Percentiles rank a stretch among this genome's conserved stretches.
Conservation (phyloP, 805 yeast genomes). For the Candida koratica region DNA sequence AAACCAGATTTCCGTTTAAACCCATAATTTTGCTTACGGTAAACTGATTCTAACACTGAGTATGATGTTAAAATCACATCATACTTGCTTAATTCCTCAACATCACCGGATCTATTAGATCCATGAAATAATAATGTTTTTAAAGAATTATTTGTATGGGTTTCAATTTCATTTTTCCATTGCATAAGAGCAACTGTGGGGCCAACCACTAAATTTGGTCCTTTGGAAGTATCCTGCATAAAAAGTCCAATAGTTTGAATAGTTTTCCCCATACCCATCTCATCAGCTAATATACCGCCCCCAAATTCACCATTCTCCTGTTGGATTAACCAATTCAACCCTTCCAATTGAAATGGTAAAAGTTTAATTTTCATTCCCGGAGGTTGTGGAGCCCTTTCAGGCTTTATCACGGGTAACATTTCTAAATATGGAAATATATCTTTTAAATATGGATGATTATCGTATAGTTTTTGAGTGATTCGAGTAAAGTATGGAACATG, state of each 20-base stretch:
- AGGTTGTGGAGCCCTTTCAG: slow-evolving; percentile 69
- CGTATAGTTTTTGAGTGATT: slow-evolving; percentile 63
- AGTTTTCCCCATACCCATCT: slow-evolving; percentile 99
- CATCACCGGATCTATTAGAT: slow-evolving; percentile 60
- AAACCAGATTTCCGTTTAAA: slow-evolving; percentile 67
- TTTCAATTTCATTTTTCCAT: slow-evolving; percentile 91
- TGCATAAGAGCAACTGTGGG: slow-evolving; percentile 99
- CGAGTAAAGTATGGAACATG: slow-evolving; percentile 67
- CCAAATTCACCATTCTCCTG: slow-evolving; percentile 77
- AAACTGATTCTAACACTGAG: slow-evolving; percentile 85
- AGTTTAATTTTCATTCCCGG: slow-evolving; percentile 66
- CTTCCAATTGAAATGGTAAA: slow-evolving; percentile 91
- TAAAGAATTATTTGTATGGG: slow-evolving; percentile 67
- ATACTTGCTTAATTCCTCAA: slow-evolving; percentile 53
- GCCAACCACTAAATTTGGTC: slow-evolving; percentile 87
- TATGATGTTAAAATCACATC: slow-evolving; percentile 91
- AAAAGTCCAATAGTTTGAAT: slow-evolving; percentile 91
- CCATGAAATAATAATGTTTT: slow-evolving; percentile 81
- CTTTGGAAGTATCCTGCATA: slow-evolving; percentile 59
- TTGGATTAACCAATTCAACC: slow-evolving; percentile 78
- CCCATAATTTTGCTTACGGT: slow-evolving; percentile 78
- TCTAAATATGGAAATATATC: slow-evolving; percentile 67
- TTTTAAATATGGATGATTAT: slow-evolving; percentile 73
- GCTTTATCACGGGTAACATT: slow-evolving; percentile 41
- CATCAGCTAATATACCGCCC: slow-evolving; percentile 96